phyloP scores from a whole-genome alignment of 2,329 filamentous ascomycete species.

The Verticillium albo-atrum region DNA sequence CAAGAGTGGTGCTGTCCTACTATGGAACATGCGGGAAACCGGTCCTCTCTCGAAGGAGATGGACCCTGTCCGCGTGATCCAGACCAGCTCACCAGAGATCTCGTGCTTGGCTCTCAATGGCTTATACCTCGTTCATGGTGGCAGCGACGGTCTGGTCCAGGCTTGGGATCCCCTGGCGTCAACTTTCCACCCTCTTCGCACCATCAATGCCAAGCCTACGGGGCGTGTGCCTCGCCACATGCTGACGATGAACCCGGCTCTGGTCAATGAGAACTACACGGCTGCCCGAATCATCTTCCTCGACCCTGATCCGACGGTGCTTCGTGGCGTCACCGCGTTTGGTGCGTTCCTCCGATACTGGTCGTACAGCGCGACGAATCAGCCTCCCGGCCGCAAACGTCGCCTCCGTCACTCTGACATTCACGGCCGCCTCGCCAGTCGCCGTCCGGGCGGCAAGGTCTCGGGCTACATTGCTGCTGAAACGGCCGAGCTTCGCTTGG shows the following conservation, averaged over 20 bases:
- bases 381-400: constrained; percentile 74
- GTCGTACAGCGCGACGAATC: constrained; percentile 83
- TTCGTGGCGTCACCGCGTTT: constrained; percentile 83
- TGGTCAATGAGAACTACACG: constrained; percentile 69
- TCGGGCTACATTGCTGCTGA: constrained; percentile 85
- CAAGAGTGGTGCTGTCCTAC: constrained; percentile 65
- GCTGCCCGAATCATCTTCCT: constrained; percentile 80
- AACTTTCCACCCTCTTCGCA: constrained; percentile 71
- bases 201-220: constrained; percentile 79
- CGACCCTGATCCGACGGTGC: constrained; percentile 79
- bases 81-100: constrained; percentile 86
- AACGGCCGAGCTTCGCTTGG: constrained; percentile 70
- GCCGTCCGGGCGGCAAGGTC: constrained; percentile 62
- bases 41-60: constrained; percentile 52
- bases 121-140: constrained; percentile 86
- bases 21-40: constrained; percentile 80
- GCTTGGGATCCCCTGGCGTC: constrained; percentile 96
- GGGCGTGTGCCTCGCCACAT: constrained; percentile 75
- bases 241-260: constrained; percentile 46
- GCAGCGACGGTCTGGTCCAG: constrained; percentile 91
- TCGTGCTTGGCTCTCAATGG: constrained; percentile 79
- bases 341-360: constrained; percentile 88
- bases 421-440: constrained; percentile 44
- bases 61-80: constrained; percentile 71
- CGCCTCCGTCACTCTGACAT: constrained; percentile 63